phyloP scores from a whole-genome alignment of 331 rosid species.

The Saraca asoca region DNA sequence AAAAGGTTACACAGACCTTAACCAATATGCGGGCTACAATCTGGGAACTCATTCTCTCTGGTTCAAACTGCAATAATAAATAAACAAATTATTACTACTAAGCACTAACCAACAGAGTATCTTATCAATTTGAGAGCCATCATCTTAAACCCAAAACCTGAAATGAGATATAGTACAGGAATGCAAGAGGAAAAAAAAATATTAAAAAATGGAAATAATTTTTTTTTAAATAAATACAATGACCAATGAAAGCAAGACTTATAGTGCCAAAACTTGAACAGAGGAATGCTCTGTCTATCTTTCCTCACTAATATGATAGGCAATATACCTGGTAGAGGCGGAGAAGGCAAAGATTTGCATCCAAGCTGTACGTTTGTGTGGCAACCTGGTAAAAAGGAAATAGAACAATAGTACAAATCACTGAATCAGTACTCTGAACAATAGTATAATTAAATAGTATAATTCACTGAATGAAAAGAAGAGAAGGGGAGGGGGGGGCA shows the following conservation, averaged over 20 bases:
- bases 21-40: constrained; percentile 88
- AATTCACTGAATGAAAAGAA: too few species aligned
- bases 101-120: background rate
- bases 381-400: constrained; percentile 55
- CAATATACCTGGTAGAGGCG: constrained; percentile 83
- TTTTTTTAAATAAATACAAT: background rate
- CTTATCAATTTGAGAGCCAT: too few species aligned
- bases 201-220: too few species aligned
- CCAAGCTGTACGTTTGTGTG: constrained; percentile 77
- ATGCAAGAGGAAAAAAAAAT: too few species aligned
- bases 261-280: background rate
- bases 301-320: background rate
- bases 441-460: too few species aligned
- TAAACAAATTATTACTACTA: background rate
- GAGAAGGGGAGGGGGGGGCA: too few species aligned
- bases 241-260: background rate
- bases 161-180: too few species aligned
- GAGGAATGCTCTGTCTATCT: background rate
- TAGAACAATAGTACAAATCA: background rate
- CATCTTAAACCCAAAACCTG: too few species aligned
- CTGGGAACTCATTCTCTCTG: constrained; percentile 85
- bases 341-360: constrained; percentile 95
- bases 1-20: constrained; percentile 49
- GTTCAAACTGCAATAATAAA: constrained; percentile 66
- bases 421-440: too few species aligned